Percentiles rank a stretch among this genome's conserved stretches.
Evolutionary conservation across 164 flowering plant species (phyloP).

Genomic region (Chimonanthus praecox): DNA sequence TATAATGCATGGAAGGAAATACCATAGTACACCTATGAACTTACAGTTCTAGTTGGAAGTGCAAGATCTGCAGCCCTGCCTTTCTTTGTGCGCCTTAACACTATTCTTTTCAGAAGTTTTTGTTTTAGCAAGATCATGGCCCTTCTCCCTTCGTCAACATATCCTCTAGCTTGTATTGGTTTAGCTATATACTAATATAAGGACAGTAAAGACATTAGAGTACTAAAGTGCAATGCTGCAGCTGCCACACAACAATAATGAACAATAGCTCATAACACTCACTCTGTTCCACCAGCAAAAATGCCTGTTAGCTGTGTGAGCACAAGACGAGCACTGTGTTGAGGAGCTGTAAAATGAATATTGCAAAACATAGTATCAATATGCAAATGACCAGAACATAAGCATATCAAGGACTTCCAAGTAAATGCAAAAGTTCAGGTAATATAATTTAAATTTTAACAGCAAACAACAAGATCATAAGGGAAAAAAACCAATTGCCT

Average conservation of each 20-base stretch:
- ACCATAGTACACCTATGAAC: conserved; percentile 6
- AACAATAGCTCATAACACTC: conserved; percentile 13
- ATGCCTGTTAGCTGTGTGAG: conserved; percentile 66
- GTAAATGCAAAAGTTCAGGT: too few relatives aligned
- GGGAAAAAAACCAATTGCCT: too few relatives aligned
- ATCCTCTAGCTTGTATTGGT: conserved; percentile 20
- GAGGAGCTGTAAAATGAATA: too few relatives aligned
- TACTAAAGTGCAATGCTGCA: neutral
- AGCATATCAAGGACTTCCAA: too few relatives aligned
- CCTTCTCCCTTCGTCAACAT: conserved; percentile 21
- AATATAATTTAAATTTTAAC: too few relatives aligned
- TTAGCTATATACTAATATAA: conserved; percentile 36
- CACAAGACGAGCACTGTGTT: conserved; percentile 24
- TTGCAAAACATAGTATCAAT: too few relatives aligned
- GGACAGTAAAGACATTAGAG: neutral
- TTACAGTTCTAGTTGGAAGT: conserved; percentile 58
- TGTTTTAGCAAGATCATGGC: conserved; percentile 53
- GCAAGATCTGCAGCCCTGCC: conserved; percentile 63
- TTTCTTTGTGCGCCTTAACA: conserved; percentile 55
- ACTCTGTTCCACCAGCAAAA: conserved; percentile 82
- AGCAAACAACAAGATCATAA: too few relatives aligned
- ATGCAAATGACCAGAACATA: too few relatives aligned
- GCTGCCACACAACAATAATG: neutral
- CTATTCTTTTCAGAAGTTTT: conserved; percentile 38
- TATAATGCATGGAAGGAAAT: too few relatives aligned